phyloP scores from a whole-genome alignment of 148 eudicot genomes.

The Fallopia convolvulus region DNA sequence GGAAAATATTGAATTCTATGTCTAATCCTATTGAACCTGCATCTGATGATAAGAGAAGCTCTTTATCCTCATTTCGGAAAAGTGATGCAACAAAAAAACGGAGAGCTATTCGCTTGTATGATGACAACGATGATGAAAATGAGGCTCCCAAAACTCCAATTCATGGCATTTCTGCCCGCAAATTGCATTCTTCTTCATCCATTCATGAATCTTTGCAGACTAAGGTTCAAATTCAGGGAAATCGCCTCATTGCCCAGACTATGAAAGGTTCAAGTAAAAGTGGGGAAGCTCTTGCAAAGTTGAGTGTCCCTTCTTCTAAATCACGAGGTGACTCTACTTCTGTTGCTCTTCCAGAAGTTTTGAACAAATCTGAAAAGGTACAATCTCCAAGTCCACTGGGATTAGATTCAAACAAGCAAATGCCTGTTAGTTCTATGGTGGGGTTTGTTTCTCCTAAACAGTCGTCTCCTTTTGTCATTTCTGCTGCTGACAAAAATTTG shows the following conservation, averaged over 20 bases:
- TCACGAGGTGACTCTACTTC: constrained; percentile 19
- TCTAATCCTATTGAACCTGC: constrained; percentile 20
- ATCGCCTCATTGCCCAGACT: constrained; percentile 19
- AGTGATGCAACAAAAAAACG: constrained; percentile 27
- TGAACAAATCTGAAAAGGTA: constrained; percentile 27
- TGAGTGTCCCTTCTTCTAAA: constrained; percentile 21
- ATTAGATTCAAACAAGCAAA: constrained; percentile 23
- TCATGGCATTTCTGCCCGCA: constrained; percentile 47
- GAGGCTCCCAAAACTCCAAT: constrained; percentile 87
- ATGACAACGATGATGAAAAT: constrained; percentile 45
- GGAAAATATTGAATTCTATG: constrained; percentile 23
- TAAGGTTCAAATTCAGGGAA: constrained; percentile 23
- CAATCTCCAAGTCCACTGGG: constrained; percentile 30
- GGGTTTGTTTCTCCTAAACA: constrained; percentile 36
- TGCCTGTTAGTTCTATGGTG: constrained; percentile 25
- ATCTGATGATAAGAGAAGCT: constrained; percentile 21
- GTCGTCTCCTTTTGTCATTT: constrained; percentile 30
- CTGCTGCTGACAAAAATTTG: constrained; percentile 26
- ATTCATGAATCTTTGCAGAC: constrained; percentile 25
- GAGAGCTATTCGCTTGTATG: constrained; percentile 55
- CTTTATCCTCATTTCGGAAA: constrained; percentile 14
- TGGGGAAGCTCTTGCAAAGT: constrained; percentile 27
- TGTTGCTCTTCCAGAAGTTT: constrained; percentile 24
- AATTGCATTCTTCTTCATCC: constrained; percentile 26
- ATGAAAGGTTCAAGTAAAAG: constrained; percentile 24